Base-by-base conservation (phyloP, 208 protist genomes). In the Crithidia thermophila region DNA sequence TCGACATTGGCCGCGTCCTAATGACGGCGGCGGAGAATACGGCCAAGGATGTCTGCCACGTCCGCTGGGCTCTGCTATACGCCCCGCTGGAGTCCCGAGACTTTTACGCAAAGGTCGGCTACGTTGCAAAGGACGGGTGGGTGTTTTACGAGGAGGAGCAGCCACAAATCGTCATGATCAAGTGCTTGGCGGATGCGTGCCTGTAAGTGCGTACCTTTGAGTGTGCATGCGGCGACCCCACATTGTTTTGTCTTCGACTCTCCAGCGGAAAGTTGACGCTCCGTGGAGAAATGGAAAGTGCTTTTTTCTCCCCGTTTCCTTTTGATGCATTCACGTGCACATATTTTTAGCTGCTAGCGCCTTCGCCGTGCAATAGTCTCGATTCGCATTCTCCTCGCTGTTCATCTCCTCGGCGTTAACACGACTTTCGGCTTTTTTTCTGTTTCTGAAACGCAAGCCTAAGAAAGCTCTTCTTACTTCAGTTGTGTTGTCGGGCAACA, bases 61-160 rank as follows among this genome's bases (percentile, higher is more conserved):
- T 82, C 23, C 66, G 70, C 33, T 72, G 59, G 57, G 61, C 76
- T 23, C 43, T 82, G 18, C 11, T 84, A 40, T 52, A 82, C 64
- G 64, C 78, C 11, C 75, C 72, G 46, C 23, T 69, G 36, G 43
- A 18, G 13, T 42, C 67, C 6, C 65, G 56, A 14, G n/a, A 52
- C 7, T 88, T 88, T 25, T 88, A 84, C 61, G 27, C 53, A 14
- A 70, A 72, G 33, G 34, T 56, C 16, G 78, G 77, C 25, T 88
- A 78, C 49, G 56, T 51, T 27, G 53, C 56, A 23, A 74, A 59
- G 57, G 59, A 77, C 25, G 68, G 66, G 39, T 61, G 49, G 42
- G 56, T 68, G 25, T 71, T 73, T 42, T 42, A 70, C 58, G 63
- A 77, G 28, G 23, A 25, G 2, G 51, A 62, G 18, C 50, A 45